A percentile compares a stretch with the other conserved stretches of the same genome.
Conservation (phyloP, 2,329 filamentous ascomycete species). For the Didymella exigua region DNA sequence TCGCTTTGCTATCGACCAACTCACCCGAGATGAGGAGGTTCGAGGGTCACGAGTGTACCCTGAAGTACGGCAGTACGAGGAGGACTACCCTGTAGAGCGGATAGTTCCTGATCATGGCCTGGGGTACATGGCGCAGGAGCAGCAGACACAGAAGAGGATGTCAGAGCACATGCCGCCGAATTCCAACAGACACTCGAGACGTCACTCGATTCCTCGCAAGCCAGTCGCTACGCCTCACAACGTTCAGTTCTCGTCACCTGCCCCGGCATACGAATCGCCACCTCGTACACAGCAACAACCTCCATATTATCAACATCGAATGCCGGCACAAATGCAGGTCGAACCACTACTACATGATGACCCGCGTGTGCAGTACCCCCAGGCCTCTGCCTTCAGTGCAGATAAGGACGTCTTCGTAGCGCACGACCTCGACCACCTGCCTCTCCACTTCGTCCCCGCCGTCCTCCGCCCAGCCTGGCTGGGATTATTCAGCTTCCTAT, state of each 20-base stretch:
- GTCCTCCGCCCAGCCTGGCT: slow-evolving; percentile 73
- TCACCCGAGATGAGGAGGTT: slow-evolving; percentile 75
- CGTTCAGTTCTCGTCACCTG: slow-evolving; percentile 12
- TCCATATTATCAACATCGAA: slow-evolving; percentile 8
- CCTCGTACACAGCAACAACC: slow-evolving; percentile 9
- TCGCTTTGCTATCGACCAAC: slow-evolving; percentile 84
- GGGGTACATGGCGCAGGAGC: slow-evolving; percentile 46
- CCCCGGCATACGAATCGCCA: slow-evolving; percentile 14
- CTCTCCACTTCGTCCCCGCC: slow-evolving; percentile 71
- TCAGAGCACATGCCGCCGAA: slow-evolving; percentile 33
- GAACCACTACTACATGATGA: slow-evolving; percentile 11
- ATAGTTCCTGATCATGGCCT: slow-evolving; percentile 52
- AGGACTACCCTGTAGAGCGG: slow-evolving; percentile 58
- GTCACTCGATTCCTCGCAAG: slow-evolving; percentile 15
- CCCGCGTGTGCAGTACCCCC: slow-evolving; percentile 5
- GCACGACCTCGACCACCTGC: slow-evolving; percentile 50
- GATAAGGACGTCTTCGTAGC: slow-evolving; percentile 55
- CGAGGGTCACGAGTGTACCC: slow-evolving; percentile 59
- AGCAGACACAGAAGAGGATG: slow-evolving; percentile 37
- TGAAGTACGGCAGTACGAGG: slow-evolving; percentile 28
- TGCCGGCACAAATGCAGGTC: slow-evolving; percentile 8
- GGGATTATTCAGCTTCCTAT: slow-evolving; percentile 63
- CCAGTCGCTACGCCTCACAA: slow-evolving; percentile 10
- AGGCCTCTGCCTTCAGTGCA: slow-evolving; percentile 20
- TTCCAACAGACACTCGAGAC: slow-evolving; percentile 21